Evolutionary conservation across 805 yeast species (phyloP).

Genomic region (Ogataea pini): DNA sequence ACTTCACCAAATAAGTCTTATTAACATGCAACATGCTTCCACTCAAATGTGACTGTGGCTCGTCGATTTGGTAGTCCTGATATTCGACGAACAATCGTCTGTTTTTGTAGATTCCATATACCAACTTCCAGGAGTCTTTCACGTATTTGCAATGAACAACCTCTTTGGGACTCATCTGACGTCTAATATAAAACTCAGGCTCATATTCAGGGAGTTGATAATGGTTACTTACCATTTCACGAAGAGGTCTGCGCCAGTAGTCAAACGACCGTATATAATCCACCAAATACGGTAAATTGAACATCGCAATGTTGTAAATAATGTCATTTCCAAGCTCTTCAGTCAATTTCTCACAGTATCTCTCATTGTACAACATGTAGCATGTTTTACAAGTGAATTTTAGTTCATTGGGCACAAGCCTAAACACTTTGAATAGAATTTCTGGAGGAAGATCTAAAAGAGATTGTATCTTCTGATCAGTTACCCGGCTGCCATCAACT

Average conservation of each 20-base stretch:
- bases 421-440: conserved; percentile 28
- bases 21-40: conserved; percentile 45
- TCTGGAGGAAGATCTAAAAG: conserved; percentile 34
- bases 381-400: conserved; percentile 36
- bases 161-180: conserved; percentile 21
- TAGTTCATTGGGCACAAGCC: conserved; percentile 33
- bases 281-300: conserved; percentile 29
- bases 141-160: conserved; percentile 35
- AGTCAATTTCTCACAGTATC: conserved; percentile 40
- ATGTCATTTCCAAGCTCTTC: conserved; percentile 33
- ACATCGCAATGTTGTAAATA: conserved; percentile 23
- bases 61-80: conserved; percentile 42
- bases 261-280: conserved; percentile 37
- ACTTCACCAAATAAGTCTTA: conserved; percentile 50
- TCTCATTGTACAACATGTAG: conserved; percentile 51
- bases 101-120: conserved; percentile 51
- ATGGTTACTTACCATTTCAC: conserved; percentile 29
- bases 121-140: conserved; percentile 56
- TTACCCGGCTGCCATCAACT: conserved; percentile 7
- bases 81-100: conserved; percentile 53
- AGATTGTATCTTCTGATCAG: conserved; percentile 10
- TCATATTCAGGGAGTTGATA: conserved; percentile 27
- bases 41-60: conserved; percentile 43
- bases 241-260: conserved; percentile 34
- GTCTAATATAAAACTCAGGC: conserved; percentile 16